Conservation (phyloP, 2,329 filamentous ascomycete genomes). For the Colletotrichum sp. region DNA sequence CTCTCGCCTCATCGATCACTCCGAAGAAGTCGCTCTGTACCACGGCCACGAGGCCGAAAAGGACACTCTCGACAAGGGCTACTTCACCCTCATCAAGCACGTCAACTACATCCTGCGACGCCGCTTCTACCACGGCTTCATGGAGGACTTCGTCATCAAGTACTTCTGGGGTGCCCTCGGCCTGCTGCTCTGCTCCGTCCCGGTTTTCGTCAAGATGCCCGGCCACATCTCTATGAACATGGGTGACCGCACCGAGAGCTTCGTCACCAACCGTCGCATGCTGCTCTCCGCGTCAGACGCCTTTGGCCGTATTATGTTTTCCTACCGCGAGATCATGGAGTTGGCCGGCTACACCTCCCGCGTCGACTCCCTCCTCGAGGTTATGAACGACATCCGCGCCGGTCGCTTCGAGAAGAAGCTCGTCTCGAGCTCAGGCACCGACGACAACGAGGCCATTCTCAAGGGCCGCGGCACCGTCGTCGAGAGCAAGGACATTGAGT, state of each 20-base stretch:
- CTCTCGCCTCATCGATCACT: constrained; percentile 92
- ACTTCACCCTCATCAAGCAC: constrained; percentile 98
- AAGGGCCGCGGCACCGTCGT: constrained; percentile 80
- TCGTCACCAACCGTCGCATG: constrained; percentile 93
- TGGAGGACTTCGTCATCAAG: constrained; percentile 99
- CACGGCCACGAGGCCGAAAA: constrained; percentile 93
- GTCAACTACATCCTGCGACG: constrained; percentile 93
- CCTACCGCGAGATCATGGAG: constrained; percentile 96
- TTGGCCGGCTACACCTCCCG: constrained; percentile 94
- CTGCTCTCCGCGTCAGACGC: constrained; percentile 93
- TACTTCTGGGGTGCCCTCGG: constrained; percentile 98
- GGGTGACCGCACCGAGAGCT: constrained; percentile 76
- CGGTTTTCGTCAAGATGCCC: constrained; percentile 93
- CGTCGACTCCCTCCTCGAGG: constrained; percentile 86
- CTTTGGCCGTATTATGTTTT: constrained; percentile 96
- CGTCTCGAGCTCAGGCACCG: constrained; percentile 84
- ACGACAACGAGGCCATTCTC: constrained; percentile 83
- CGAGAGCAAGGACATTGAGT: constrained; percentile 85
- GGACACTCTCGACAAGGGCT: constrained; percentile 95
- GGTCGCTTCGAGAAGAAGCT: constrained; percentile 97
- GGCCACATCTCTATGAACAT: constrained; percentile 68
- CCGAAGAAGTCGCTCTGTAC: constrained; percentile 93
- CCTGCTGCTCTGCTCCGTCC: constrained; percentile 88
- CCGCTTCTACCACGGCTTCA: constrained; percentile 96
- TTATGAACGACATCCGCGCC: constrained; percentile 90